A percentile compares a stretch with the other conserved stretches of the same genome.
Conservation (phyloP, 1,284 basidiomycete genomes). For the Malassezia pachydermatis region DNA sequence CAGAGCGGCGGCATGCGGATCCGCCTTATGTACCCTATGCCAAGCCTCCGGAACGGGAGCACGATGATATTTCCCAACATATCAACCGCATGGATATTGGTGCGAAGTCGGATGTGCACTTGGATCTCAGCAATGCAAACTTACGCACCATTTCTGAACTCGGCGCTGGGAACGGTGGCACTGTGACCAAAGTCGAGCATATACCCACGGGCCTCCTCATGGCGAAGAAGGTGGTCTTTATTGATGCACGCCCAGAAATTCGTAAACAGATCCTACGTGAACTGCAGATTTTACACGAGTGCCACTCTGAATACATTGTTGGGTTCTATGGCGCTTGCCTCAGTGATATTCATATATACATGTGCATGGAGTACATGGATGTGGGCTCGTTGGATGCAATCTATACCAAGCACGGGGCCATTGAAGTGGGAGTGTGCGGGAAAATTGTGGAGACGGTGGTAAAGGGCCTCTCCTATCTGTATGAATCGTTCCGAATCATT, state of each 20-base stretch:
- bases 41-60: not conserved
- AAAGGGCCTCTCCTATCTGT: constrained; percentile 89
- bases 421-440: constrained; percentile 77
- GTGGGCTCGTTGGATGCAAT: constrained; percentile 66
- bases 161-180: constrained; percentile 94
- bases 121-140: constrained; percentile 50
- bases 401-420: constrained; percentile 82
- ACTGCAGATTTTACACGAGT: constrained; percentile 96
- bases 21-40: too few species aligned
- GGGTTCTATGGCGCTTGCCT: constrained; percentile 94
- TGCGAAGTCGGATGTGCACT: constrained; percentile 38
- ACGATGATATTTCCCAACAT: constrained; percentile 18
- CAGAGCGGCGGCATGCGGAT: too few species aligned
- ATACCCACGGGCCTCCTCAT: constrained; percentile 39
- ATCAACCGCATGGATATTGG: constrained; percentile 25
- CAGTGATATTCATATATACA: constrained; percentile 91
- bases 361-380: constrained; percentile 98
- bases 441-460: constrained; percentile 86
- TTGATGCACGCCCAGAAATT: constrained; percentile 93
- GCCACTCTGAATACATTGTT: constrained; percentile 82
- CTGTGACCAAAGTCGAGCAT: constrained; percentile 67
- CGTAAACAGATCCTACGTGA: constrained; percentile 95
- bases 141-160: constrained; percentile 68
- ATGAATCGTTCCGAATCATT: constrained; percentile 97
- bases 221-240: constrained; percentile 62